A percentile compares a stretch with the other conserved stretches of the same genome.
These are phyloP conservation scores for Coleophoma crateriformis DNA, from an alignment of 2,329 filamentous ascomycete species.

Conservation along the genomic window DNA sequence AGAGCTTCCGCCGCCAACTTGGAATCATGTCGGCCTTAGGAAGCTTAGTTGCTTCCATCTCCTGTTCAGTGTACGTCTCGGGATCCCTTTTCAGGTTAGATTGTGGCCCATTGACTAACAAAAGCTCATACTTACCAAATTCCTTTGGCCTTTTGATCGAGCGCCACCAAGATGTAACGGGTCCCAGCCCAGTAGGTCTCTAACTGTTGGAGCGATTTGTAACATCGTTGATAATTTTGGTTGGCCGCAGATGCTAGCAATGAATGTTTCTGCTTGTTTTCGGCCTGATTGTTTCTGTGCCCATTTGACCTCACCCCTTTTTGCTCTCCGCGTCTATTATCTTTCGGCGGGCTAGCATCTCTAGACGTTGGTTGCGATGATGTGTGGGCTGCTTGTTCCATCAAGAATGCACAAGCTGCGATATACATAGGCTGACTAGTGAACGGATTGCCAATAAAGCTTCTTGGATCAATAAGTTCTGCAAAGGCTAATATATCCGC, in stretches of 20 bases:
- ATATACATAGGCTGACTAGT: conserved; percentile 90
- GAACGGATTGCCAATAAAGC: conserved; percentile 83
- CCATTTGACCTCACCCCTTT: conserved; percentile 2
- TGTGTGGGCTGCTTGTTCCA: conserved; percentile 70
- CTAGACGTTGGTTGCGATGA: conserved; percentile 60
- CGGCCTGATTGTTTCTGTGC: conserved; percentile 18
- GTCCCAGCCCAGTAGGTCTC: conserved; percentile 82
- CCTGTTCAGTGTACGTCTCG: conserved; percentile 62
- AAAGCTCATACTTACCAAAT: conserved; percentile 43
- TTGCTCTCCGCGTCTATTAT: not conserved
- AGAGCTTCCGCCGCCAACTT: conserved; percentile 22
- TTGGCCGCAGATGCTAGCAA: conserved; percentile 75
- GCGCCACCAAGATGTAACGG: conserved; percentile 78
- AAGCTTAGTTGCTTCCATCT: conserved; percentile 67
- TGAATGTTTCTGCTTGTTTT: conserved; percentile 53
- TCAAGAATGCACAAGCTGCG: conserved; percentile 81
- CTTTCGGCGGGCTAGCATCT: conserved; percentile 30
- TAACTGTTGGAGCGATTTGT: conserved; percentile 76
- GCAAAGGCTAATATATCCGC: conserved; percentile 84
- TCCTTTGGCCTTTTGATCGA: conserved; percentile 84
- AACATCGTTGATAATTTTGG: conserved; percentile 83
- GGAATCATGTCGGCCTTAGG: conserved; percentile 37
- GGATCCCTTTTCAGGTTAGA: conserved; percentile 47
- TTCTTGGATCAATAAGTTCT: conserved; percentile 78
- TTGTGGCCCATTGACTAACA: not conserved